Percentiles rank a stretch among this genome's conserved stretches.
Evolutionary conservation across 257 asterid genomes (phyloP).

Genomic region (Vinca minor): DNA sequence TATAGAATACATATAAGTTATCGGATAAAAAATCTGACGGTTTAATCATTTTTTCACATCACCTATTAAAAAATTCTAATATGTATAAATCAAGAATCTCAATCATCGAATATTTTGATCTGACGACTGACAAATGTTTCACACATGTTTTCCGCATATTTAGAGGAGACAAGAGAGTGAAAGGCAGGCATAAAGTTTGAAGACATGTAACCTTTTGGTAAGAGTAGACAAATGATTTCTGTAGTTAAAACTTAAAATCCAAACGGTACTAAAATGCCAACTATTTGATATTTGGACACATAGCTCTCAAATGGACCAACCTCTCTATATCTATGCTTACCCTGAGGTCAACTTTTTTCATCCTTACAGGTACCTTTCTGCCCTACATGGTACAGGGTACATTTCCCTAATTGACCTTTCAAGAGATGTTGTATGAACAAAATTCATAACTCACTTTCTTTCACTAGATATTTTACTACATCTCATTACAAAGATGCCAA

Average conservation of each 20-base stretch:
- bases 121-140: too few species aligned
- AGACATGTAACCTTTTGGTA: not conserved
- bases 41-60: too few species aligned
- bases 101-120: too few species aligned
- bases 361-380: slow-evolving; percentile 30
- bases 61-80: too few species aligned
- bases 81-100: too few species aligned
- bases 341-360: slow-evolving; percentile 24
- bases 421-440: slow-evolving; percentile 11
- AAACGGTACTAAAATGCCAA: not conserved
- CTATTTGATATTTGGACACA: slow-evolving; percentile 7
- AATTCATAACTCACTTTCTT: slow-evolving; percentile 12
- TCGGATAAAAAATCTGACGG: too few species aligned
- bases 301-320: slow-evolving; percentile 12
- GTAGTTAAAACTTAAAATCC: slow-evolving; percentile 3
- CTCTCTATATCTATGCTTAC: slow-evolving; percentile 13
- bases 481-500: slow-evolving; percentile 5
- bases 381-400: slow-evolving; percentile 11
- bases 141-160: too few species aligned
- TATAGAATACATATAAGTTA: too few species aligned
- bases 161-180: too few species aligned
- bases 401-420: slow-evolving; percentile 15
- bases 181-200: not conserved
- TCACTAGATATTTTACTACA: slow-evolving; percentile 7
- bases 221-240: slow-evolving; percentile 2